Conservation (phyloP, 2,329 filamentous ascomycete species). For the Fusarium proliferatum region DNA sequence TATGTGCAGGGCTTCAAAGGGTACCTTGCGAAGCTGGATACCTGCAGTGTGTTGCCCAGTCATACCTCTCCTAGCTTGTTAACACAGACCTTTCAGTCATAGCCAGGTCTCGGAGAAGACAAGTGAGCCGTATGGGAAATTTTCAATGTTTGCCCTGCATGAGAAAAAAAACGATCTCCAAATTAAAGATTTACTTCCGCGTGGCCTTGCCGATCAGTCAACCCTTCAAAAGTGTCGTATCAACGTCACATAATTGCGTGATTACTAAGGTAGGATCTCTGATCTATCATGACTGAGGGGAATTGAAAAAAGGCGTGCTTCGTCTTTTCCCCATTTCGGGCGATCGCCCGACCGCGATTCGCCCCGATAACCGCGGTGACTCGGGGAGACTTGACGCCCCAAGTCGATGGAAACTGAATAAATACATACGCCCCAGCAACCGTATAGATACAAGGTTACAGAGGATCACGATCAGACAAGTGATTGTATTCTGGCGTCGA, state of each 20-base stretch:
- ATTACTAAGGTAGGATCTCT: slow-evolving; percentile 35
- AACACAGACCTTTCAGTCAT: background rate
- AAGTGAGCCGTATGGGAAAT: background rate
- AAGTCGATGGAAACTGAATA: slow-evolving; percentile 23
- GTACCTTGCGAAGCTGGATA: too few relatives aligned
- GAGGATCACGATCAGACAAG: background rate
- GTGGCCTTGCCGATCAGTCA: background rate
- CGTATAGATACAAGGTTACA: slow-evolving; percentile 28
- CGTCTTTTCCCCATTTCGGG: slow-evolving; percentile 31
- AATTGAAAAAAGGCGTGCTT: background rate
- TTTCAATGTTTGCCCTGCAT: background rate
- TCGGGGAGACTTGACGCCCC: slow-evolving; percentile 23
- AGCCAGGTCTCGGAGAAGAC: background rate
- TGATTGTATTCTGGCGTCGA: background rate
- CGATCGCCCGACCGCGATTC: slow-evolving; percentile 34
- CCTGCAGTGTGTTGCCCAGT: too few relatives aligned
- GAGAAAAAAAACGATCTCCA: background rate
- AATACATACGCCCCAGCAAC: slow-evolving; percentile 1
- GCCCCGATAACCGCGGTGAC: background rate
- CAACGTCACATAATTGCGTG: slow-evolving; percentile 29
- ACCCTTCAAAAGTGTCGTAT: slow-evolving; percentile 1
- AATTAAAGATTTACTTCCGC: background rate
- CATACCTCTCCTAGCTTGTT: too few relatives aligned
- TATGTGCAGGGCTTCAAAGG: too few relatives aligned
- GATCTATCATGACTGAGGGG: slow-evolving; percentile 40